Evolutionary conservation across 2,329 filamentous ascomycete genomes (phyloP), one percentile per base, ranked within the genome.

Genomic region (Trichophaea hybrida): DNA sequence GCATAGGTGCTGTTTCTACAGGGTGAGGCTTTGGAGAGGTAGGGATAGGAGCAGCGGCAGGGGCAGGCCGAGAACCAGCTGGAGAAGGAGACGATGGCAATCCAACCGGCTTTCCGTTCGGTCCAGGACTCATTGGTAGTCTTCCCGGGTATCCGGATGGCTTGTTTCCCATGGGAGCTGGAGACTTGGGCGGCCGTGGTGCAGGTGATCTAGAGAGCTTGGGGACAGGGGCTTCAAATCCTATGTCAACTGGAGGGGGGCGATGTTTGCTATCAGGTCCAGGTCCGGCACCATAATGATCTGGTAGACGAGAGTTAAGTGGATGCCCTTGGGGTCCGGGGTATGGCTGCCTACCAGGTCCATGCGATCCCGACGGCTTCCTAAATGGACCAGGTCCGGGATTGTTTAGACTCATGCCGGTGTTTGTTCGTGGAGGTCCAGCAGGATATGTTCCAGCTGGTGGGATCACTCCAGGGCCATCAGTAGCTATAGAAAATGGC

Each of bases 261-360:
- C 53, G 53, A n/a, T 17, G 52, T 37, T 57, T 52, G 7, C 34
- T 53, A n/a, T 60, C 52, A 7, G 58, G 37, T 49, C 73, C 69
- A 60, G 75, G 73, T 15, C 73, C 73, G 2, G 73, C 17, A 15
- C 55, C 55, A 37, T 51, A 34, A n/a, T 52, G 33, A 34, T 48
- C 37, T 38, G 33, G 24, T 35, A 50, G 53, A 32, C 50, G 58
- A 8, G 55, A 55, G 13, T 63, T 61, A 7, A 61, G 63, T 1
- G 63, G 62, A 15, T 55, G 44, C 46, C 56, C 57, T 31, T 55
- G 63, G 43, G 61, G 63, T 33, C 55, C 59, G 15, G 50, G 50
- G 13, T 34, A 24, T 53, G 32, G 50, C 50, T 13, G 10, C 7
- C 49, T 40, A 17, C 59, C 62, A 8, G 33, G 49, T 7, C 31